Evolutionary conservation across 225 moss, liverwort and hornwort genomes (phyloP).

Genomic region (Pseudoscleropodium purum): DNA sequence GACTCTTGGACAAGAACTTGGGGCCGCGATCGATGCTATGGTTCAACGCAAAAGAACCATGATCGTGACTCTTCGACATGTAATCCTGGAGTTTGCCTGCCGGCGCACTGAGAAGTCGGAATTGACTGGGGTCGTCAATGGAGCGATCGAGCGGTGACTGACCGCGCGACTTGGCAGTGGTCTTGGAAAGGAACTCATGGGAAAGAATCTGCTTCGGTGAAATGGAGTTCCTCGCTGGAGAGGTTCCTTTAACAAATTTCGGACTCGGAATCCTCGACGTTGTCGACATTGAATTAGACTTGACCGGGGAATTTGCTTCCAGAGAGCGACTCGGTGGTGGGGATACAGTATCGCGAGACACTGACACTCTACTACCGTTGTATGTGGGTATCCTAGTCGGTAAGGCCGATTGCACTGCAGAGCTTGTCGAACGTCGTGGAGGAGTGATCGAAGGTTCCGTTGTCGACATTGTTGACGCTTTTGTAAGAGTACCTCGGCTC

Average conservation of each 20-base stretch:
- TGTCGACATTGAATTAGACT: not conserved
- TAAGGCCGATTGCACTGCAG: constrained; percentile 2
- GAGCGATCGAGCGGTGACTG: constrained; percentile 25
- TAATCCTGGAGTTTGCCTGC: constrained; percentile 18
- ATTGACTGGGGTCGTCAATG: constrained; percentile 17
- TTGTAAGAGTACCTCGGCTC: not conserved
- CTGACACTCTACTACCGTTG: not conserved
- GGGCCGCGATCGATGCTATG: constrained; percentile 11
- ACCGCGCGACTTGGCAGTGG: constrained; percentile 21
- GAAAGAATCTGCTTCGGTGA: constrained; percentile 20
- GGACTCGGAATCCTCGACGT: constrained; percentile 8
- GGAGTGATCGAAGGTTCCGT: not conserved
- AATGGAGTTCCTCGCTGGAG: not conserved
- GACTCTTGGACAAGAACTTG: constrained; percentile 18
- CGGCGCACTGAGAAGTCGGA: constrained; percentile 22
- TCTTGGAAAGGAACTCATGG: constrained; percentile 22
- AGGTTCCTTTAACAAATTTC: not conserved
- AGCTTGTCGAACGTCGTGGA: constrained; percentile 5
- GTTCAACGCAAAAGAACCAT: not conserved
- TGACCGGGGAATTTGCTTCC: constrained; percentile 14
- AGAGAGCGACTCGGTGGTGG: constrained; percentile 10
- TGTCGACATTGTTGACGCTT: constrained; percentile 9
- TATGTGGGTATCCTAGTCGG: constrained; percentile 7
- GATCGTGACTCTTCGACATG: constrained; percentile 35
- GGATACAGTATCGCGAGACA: not conserved